phyloP scores from a whole-genome alignment of 1,284 basidiomycete species.

The Moesziomyces aphidis region DNA sequence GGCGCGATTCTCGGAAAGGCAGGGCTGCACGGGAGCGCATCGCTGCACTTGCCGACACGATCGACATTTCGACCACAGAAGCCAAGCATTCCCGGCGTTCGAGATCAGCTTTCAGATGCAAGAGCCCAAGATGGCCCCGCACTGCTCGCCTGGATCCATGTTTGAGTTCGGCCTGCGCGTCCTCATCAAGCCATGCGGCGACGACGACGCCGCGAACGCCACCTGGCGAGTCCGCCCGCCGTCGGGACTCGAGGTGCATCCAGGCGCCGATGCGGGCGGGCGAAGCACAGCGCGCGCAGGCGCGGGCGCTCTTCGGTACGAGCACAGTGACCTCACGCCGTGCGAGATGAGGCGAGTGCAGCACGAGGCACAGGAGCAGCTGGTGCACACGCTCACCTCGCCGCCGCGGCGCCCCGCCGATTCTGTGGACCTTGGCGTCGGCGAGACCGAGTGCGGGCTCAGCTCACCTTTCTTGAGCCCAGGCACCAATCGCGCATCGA shows the following conservation, averaged over 20 bases:
- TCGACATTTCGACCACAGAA: neutral
- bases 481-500: neutral
- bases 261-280: neutral
- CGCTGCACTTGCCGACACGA: neutral
- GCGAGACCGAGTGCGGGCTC: neutral
- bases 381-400: constrained; percentile 6
- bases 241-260: neutral
- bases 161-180: constrained; percentile 33
- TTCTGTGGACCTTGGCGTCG: too few species aligned
- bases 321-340: constrained; percentile 14
- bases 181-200: constrained; percentile 11
- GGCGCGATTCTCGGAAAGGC: too few species aligned
- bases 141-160: constrained; percentile 8
- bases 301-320: constrained; percentile 15
- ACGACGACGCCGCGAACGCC: neutral
- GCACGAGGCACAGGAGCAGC: constrained; percentile 25
- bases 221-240: constrained; percentile 1
- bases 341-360: constrained; percentile 28
- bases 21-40: neutral
- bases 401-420: neutral
- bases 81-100: constrained; percentile 9
- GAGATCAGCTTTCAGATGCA: constrained; percentile 38
- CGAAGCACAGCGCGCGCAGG: neutral
- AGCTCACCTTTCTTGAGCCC: neutral
- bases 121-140: constrained; percentile 15